These are phyloP conservation scores for Saccharum officinarum DNA, from an alignment of 176 grass and related monocot genomes.

Conservation along the genomic window DNA sequence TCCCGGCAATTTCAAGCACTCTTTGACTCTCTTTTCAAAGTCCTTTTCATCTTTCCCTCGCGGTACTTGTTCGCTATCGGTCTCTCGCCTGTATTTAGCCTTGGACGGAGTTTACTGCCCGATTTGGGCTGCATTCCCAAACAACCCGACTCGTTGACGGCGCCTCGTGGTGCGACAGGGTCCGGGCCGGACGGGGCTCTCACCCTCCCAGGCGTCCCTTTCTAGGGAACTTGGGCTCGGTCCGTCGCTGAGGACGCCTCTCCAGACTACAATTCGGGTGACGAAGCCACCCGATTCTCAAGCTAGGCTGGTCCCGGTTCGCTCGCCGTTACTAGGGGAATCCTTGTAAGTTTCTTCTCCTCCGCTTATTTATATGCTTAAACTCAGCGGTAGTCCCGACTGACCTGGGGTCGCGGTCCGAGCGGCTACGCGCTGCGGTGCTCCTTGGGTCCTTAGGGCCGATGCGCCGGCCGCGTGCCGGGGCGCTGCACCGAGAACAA, in stretches of 20 bases:
- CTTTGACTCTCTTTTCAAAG: slow-evolving; percentile 51
- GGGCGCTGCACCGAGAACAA: too few relatives aligned
- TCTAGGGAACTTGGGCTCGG: slow-evolving; percentile 31
- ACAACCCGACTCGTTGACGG: slow-evolving; percentile 51
- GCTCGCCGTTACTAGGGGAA: slow-evolving; percentile 49
- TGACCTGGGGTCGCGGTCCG: too few relatives aligned
- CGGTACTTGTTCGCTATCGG: slow-evolving; percentile 58
- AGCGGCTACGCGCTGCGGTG: too few relatives aligned
- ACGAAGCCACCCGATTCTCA: background rate
- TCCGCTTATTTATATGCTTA: slow-evolving; percentile 10
- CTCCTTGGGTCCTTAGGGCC: too few relatives aligned
- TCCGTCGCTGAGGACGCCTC: too few relatives aligned
- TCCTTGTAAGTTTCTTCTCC: slow-evolving; percentile 40
- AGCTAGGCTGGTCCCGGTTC: slow-evolving; percentile 34
- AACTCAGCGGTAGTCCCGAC: too few relatives aligned
- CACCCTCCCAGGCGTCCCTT: slow-evolving; percentile 54
- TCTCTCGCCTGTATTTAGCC: slow-evolving; percentile 68
- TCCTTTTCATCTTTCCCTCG: slow-evolving; percentile 3
- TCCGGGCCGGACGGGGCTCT: slow-evolving; percentile 53
- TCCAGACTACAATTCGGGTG: too few relatives aligned
- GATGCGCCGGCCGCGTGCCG: too few relatives aligned
- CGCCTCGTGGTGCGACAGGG: slow-evolving; percentile 49
- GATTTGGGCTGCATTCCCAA: slow-evolving; percentile 52
- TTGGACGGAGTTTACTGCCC: slow-evolving; percentile 55
- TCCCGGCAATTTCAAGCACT: slow-evolving; percentile 70